Evolutionary conservation across 306 rosid species (phyloP).

Genomic region (Hippophae rhamnoides): DNA sequence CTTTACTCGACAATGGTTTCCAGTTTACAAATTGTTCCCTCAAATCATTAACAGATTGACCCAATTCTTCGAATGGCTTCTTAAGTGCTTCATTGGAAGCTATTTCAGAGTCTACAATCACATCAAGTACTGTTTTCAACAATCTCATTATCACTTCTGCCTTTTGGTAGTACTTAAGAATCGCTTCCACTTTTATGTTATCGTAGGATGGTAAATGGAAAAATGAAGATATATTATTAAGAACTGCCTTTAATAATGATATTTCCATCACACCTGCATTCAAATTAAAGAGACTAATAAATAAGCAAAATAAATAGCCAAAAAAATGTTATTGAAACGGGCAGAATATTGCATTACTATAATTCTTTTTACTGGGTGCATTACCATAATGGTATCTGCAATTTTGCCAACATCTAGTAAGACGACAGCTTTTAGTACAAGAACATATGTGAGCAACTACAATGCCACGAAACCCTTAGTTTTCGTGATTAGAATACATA

Average conservation of each 20-base stretch:
- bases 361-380: too few relatives aligned
- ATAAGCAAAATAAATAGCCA: not conserved
- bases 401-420: not conserved
- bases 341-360: too few relatives aligned
- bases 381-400: not conserved
- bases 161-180: conserved; percentile 49
- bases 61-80: conserved; percentile 49
- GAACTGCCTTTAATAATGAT: conserved; percentile 49
- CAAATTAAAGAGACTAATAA: conserved; percentile 16
- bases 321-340: not conserved
- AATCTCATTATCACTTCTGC: conserved; percentile 59
- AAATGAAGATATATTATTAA: conserved; percentile 53
- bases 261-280: conserved; percentile 72
- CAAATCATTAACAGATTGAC: conserved; percentile 50
- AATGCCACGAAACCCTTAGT: too few relatives aligned
- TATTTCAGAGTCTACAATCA: conserved; percentile 45
- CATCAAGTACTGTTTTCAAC: conserved; percentile 69
- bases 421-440: not conserved
- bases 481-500: too few relatives aligned
- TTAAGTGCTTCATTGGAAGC: conserved; percentile 48
- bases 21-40: conserved; percentile 58
- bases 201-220: conserved; percentile 49
- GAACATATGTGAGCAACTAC: too few relatives aligned
- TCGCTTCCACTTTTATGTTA: conserved; percentile 43
- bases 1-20: conserved; percentile 73